Conservation (phyloP, 192 early-diverging fungal species). For the Coemansia erecta region DNA sequence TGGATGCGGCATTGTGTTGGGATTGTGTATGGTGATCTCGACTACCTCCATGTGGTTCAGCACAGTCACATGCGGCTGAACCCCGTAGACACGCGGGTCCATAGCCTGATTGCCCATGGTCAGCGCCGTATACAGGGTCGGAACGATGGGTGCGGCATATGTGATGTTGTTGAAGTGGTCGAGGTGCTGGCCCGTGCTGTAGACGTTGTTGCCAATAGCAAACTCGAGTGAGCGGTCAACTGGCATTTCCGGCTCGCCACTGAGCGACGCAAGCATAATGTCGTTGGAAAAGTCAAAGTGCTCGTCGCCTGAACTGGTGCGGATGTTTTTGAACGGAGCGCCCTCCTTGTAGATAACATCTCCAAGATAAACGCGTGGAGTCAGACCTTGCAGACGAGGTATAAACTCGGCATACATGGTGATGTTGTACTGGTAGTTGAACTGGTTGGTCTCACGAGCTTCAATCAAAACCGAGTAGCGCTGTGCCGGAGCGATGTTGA, state of each 20-base stretch:
- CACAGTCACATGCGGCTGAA: slow-evolving; percentile 58
- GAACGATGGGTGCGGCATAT: slow-evolving; percentile 61
- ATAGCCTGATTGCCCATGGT: slow-evolving; percentile 56
- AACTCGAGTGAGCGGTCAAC: slow-evolving; percentile 48
- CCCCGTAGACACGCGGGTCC: slow-evolving; percentile 60
- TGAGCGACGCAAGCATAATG: slow-evolving; percentile 50
- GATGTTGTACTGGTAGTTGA: slow-evolving; percentile 70
- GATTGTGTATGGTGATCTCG: slow-evolving; percentile 71
- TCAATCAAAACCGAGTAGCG: slow-evolving; percentile 75
- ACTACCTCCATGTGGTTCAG: slow-evolving; percentile 60
- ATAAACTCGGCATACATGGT: slow-evolving; percentile 56
- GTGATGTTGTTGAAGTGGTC: slow-evolving; percentile 72
- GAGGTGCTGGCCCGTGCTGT: slow-evolving; percentile 66
- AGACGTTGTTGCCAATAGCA: slow-evolving; percentile 56
- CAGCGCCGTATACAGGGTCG: slow-evolving; percentile 62
- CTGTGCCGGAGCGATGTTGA: slow-evolving; percentile 67
- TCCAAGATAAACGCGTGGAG: slow-evolving; percentile 53
- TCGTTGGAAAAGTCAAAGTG: slow-evolving; percentile 43
- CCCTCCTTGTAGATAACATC: slow-evolving; percentile 58
- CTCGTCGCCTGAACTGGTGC: slow-evolving; percentile 1
- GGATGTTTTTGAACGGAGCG: slow-evolving; percentile 54
- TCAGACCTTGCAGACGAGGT: slow-evolving; percentile 42
- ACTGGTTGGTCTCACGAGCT: slow-evolving; percentile 54
- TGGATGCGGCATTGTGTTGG: slow-evolving; percentile 63
- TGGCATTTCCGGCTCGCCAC: slow-evolving; percentile 51